Evolutionary conservation across 202 grass and related monocot species (phyloP).

Genomic region (Brachypodium distachyon): DNA sequence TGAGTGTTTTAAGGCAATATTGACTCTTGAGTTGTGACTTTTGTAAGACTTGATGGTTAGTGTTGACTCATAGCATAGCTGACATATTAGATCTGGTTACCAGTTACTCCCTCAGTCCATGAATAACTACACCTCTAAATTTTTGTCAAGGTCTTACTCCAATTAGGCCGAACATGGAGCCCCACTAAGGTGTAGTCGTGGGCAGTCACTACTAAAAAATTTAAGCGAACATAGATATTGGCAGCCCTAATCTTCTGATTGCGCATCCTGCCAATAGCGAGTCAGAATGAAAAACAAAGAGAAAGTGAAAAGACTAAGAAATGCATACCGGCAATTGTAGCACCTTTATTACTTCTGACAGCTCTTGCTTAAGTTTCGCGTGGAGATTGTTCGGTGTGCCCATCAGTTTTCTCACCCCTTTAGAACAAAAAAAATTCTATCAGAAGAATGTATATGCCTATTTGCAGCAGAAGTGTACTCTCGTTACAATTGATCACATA

Average conservation of each 20-base stretch:
- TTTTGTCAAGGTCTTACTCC: background rate
- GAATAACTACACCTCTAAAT: background rate
- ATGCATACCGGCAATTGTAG: slow-evolving; percentile 61
- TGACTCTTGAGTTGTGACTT: too few relatives aligned
- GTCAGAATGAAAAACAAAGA: background rate
- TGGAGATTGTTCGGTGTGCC: slow-evolving; percentile 49
- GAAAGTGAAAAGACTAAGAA: background rate
- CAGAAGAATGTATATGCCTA: slow-evolving; percentile 13
- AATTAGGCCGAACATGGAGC: background rate
- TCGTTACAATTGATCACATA: slow-evolving; percentile 15
- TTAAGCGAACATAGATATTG: too few relatives aligned
- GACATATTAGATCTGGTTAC: background rate
- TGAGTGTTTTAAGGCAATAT: too few relatives aligned
- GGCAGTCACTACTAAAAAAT: too few relatives aligned
- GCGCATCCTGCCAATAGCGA: background rate
- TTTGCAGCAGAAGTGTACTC: background rate
- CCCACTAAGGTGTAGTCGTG: too few relatives aligned
- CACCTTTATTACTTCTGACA: slow-evolving; percentile 51
- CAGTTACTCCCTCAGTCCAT: background rate
- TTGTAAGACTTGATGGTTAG: background rate
- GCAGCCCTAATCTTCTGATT: too few relatives aligned
- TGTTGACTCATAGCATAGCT: background rate
- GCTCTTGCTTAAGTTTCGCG: slow-evolving; percentile 40
- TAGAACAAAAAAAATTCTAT: slow-evolving; percentile 8
- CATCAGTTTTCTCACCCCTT: slow-evolving; percentile 38